Evolutionary conservation across 371 early-diverging fungal genomes (phyloP).

Genomic region (Conidiobolus incongruus): DNA sequence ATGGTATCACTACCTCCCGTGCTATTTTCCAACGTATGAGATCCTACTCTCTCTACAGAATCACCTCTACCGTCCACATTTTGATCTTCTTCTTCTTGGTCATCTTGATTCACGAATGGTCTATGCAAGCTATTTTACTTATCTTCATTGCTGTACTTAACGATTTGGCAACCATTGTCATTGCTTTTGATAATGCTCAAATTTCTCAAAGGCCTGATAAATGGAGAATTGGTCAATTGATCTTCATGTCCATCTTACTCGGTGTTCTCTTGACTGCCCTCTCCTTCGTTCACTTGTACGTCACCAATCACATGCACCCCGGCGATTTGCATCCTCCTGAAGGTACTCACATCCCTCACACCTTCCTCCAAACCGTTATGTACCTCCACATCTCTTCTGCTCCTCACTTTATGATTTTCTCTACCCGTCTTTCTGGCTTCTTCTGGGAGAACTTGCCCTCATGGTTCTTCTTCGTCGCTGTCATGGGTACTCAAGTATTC

Average conservation of each 20-base stretch:
- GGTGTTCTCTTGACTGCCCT: slow-evolving; percentile 33
- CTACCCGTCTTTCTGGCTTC: slow-evolving; percentile 67
- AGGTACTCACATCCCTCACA: too few relatives aligned
- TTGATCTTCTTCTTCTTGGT: slow-evolving; percentile 71
- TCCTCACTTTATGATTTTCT: slow-evolving; percentile 91
- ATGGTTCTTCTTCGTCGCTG: slow-evolving; percentile 57
- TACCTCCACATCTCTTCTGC: slow-evolving; percentile 69
- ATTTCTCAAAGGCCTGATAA: too few relatives aligned
- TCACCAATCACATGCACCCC: slow-evolving; percentile 21
- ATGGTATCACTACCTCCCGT: too few relatives aligned
- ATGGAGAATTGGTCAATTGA: too few relatives aligned
- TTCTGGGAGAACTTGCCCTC: slow-evolving; percentile 83
- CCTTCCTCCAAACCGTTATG: slow-evolving; percentile 42
- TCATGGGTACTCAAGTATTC: slow-evolving; percentile 76
- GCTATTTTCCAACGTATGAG: too few relatives aligned
- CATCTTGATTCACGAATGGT: slow-evolving; percentile 37
- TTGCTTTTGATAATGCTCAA: slow-evolving; percentile 67
- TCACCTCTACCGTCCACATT: slow-evolving; percentile 75
- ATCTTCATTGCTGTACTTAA: slow-evolving; percentile 57
- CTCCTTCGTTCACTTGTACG: slow-evolving; percentile 50
- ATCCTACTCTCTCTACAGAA: slow-evolving; percentile 69
- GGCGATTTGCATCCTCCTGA: too few relatives aligned
- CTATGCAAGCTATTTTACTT: slow-evolving; percentile 38
- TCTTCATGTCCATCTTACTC: slow-evolving; percentile 40
- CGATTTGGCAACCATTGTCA: slow-evolving; percentile 70